Evolutionary conservation across 2,329 filamentous ascomycete species (phyloP), one percentile per base, ranked within the genome.

Genomic region (Tolypocladium amazonense): DNA sequence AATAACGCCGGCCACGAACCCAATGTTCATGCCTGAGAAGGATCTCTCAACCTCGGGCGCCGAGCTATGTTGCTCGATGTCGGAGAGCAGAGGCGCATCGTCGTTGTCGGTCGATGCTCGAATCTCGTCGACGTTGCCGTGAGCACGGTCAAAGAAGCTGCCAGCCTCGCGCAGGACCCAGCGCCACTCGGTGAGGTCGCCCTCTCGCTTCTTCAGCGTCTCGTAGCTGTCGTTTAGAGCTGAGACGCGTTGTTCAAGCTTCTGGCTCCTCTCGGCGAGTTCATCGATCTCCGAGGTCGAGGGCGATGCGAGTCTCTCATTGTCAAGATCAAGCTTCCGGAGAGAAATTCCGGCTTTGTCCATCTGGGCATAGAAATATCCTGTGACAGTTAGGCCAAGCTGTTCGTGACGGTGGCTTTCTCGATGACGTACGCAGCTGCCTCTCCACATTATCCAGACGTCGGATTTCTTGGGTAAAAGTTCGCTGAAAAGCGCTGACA

Each of bases 151-250:
- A 68, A 99, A 99, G 78, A 99, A 99, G 66, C 92, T 91, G 47
- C 94, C 94, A 54, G 95, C 92, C 81, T 99, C 94, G 65, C 91
- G 88, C 61, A 99, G 77, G 57, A 99, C 95, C 91, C 93, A 97
- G 70, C 95, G 89, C 94, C 94, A 97, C 77, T 99, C 94, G 14
- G 90, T 96, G 68, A 99, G 81, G 74, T 99, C 94, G 62, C 96
- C 90, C 79, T 97, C 94, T 60, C 93, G 87, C 79, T 94, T 97
- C 84, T 97, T 97, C 73, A 99, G 77, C 20, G 92, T 97, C 79
- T 99, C 94, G 76, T 99, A 97, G 79, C 92, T 97, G 72, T 97
- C 94, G 73, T 97, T 97, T 63, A 99, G 79, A 66, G 92, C 93
- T 61, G 86, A 88, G 65, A 99, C 86, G 63, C 94, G 86, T 77